phyloP scores from a whole-genome alignment of 257 asterid species.

The Echites panduratus region DNA sequence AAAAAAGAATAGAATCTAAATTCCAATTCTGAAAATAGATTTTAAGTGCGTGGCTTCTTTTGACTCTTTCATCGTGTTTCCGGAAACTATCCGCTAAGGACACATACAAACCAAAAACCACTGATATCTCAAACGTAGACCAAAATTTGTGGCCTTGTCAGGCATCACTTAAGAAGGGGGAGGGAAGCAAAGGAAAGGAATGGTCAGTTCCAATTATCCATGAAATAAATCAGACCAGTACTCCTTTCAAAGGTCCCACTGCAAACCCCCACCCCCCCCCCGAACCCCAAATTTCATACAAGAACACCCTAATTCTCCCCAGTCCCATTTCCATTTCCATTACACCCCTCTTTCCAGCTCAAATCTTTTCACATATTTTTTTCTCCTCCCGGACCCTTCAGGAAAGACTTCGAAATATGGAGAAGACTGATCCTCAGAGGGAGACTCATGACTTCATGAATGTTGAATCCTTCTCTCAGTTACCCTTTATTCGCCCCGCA shows the following conservation, averaged over 20 bases:
- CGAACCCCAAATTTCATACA: too few species aligned
- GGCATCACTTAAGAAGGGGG: conserved; percentile 20
- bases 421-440: conserved; percentile 39
- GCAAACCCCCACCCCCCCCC: not conserved
- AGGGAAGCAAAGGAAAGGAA: conserved; percentile 14
- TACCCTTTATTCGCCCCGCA: conserved; percentile 80
- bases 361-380: too few species aligned
- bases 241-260: conserved; percentile 40
- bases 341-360: not conserved
- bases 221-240: conserved; percentile 29
- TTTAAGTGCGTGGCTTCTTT: not conserved
- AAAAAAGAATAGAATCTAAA: too few species aligned
- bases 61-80: conserved; percentile 10
- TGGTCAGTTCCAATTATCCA: conserved; percentile 39
- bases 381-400: conserved; percentile 4
- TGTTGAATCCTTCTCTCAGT: conserved; percentile 85
- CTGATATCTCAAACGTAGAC: conserved; percentile 23
- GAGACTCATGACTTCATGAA: conserved; percentile 83
- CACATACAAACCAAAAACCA: conserved; percentile 21
- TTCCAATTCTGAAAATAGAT: too few species aligned
- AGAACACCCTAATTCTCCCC: conserved; percentile 14
- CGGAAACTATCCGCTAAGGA: conserved; percentile 5
- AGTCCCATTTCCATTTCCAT: not conserved
- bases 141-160: conserved; percentile 42
- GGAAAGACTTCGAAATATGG: conserved; percentile 29